Conservation (phyloP, 2,329 filamentous ascomycete species). For the Fusarium chaquense region DNA sequence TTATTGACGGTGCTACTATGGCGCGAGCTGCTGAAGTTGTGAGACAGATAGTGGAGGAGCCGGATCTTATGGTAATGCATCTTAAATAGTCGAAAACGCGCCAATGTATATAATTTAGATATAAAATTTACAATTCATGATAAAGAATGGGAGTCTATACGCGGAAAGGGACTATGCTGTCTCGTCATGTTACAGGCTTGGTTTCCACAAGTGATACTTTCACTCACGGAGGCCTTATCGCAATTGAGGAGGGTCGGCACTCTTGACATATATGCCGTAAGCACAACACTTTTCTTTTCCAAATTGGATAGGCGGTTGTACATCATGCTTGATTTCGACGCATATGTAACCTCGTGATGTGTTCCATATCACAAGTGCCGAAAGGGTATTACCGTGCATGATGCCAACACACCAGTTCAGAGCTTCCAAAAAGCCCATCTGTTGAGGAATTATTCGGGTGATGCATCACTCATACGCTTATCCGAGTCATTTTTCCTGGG, state of each 20-base stretch:
- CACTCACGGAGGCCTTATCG: neutral
- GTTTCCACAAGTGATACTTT: neutral
- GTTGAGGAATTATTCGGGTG: neutral
- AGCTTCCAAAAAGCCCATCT: constrained; percentile 10
- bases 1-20: constrained; percentile 95
- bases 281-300: neutral
- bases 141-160: neutral
- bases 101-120: constrained; percentile 25
- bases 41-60: constrained; percentile 81
- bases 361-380: constrained; percentile 17
- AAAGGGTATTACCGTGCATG: constrained; percentile 30
- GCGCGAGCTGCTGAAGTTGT: constrained; percentile 89
- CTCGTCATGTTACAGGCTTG: constrained; percentile 7
- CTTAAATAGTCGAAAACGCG: constrained; percentile 67
- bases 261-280: neutral
- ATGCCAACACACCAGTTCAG: constrained; percentile 17
- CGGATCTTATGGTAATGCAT: constrained; percentile 87
- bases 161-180: neutral
- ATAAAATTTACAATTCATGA: constrained; percentile 1
- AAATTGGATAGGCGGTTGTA: neutral
- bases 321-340: constrained; percentile 3
- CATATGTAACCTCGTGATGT: constrained; percentile 23
- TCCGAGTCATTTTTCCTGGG: neutral
- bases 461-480: constrained; percentile 4
- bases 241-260: neutral